A percentile compares a stretch with the other conserved stretches of the same genome.
These are phyloP conservation scores for Volvox africanus DNA, from an alignment of 139 green algal species.

Conservation along the genomic window DNA sequence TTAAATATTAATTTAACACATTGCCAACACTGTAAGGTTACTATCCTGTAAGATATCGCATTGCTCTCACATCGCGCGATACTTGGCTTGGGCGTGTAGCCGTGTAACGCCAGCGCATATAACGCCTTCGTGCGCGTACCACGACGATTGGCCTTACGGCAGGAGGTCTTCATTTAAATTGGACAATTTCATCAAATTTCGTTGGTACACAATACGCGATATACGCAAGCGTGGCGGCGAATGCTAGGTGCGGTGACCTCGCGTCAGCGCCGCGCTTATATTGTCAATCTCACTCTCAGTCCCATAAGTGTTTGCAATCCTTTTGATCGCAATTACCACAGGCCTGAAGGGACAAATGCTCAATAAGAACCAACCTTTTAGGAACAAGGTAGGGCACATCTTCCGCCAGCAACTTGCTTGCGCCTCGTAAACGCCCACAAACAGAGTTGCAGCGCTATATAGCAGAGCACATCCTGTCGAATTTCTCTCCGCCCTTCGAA, in stretches of 20 bases:
- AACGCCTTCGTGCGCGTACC: background rate
- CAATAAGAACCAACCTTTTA: constrained; percentile 20
- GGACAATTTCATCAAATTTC: background rate
- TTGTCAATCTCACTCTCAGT: no score
- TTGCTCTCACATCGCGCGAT: no score
- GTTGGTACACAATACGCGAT: background rate
- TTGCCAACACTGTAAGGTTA: no score
- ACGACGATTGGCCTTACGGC: background rate
- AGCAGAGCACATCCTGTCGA: no score
- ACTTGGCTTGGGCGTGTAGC: constrained; percentile 5
- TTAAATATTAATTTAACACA: no score
- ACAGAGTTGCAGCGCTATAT: no score
- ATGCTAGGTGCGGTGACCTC: background rate
- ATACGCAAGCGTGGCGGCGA: constrained; percentile 6
- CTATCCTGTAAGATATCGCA: no score
- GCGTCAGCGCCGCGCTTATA: background rate
- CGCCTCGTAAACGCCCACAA: no score
- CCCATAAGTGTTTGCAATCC: no score
- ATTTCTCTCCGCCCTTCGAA: no score
- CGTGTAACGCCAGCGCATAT: constrained; percentile 3
- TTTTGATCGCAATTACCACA: background rate
- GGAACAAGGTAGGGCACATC: background rate
- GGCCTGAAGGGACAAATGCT: constrained; percentile 20
- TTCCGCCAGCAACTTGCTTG: background rate
- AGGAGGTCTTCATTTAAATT: background rate